phyloP scores from a whole-genome alignment of 257 asterid genomes.

The Euphrasia confusa region DNA sequence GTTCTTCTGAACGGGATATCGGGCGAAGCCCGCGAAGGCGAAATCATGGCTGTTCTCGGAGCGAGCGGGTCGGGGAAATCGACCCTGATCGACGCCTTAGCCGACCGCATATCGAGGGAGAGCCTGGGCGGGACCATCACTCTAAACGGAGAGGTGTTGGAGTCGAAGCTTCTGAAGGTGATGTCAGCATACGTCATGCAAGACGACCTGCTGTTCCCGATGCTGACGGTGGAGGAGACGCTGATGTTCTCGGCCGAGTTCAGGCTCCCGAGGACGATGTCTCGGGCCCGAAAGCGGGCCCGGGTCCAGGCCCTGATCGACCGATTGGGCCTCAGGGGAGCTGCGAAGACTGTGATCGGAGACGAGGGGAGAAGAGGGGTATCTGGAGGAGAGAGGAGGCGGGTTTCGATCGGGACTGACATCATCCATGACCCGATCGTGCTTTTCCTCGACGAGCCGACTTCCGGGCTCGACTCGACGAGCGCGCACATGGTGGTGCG shows the following conservation, averaged over 20 bases:
- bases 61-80: constrained; percentile 69
- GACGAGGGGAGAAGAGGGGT: constrained; percentile 67
- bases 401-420: constrained; percentile 55
- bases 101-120: constrained; percentile 45
- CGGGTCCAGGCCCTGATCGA: constrained; percentile 51
- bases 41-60: constrained; percentile 56
- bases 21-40: constrained; percentile 58
- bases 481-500: constrained; percentile 55
- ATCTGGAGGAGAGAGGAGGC: constrained; percentile 48
- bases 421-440: constrained; percentile 59
- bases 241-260: constrained; percentile 58
- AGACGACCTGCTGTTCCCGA: constrained; percentile 49
- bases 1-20: constrained; percentile 39
- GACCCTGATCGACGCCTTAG: constrained; percentile 50
- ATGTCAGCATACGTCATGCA: constrained; percentile 66
- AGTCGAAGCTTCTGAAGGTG: constrained; percentile 42
- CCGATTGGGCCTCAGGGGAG: constrained; percentile 45
- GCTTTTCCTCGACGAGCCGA: constrained; percentile 60
- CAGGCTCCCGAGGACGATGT: constrained; percentile 41
- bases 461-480: constrained; percentile 57
- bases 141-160: constrained; percentile 45
- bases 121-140: constrained; percentile 46
- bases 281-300: constrained; percentile 32
- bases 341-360: constrained; percentile 46
- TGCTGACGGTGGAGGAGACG: constrained; percentile 56